Evolutionary conservation across 1,284 basidiomycete species (phyloP).

Genomic region (Ganoderma sinense): DNA sequence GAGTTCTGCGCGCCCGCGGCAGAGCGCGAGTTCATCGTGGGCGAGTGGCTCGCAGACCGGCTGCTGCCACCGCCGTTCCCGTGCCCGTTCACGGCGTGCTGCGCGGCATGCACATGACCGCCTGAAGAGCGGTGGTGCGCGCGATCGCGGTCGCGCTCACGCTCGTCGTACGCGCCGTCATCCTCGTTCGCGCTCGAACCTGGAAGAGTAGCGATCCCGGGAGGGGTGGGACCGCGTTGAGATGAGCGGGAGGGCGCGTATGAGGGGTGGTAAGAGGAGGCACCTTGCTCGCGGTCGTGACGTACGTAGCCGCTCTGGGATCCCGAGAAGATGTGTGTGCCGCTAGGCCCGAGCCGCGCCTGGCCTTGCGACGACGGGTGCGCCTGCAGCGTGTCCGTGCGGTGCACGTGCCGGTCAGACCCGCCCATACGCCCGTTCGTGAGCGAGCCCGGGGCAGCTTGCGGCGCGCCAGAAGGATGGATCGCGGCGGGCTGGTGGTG

Average conservation of each 20-base stretch:
- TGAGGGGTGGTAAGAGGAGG: slow-evolving; percentile 23
- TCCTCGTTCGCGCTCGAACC: slow-evolving; percentile 34
- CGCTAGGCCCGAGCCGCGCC: slow-evolving; percentile 25
- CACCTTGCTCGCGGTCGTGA: slow-evolving; percentile 24
- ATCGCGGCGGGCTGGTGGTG: slow-evolving; percentile 36
- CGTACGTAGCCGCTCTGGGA: slow-evolving; percentile 25
- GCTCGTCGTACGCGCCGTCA: slow-evolving; percentile 26
- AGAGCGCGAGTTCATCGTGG: slow-evolving; percentile 17
- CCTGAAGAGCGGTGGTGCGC: neutral
- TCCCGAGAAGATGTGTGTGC: slow-evolving; percentile 31
- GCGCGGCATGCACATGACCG: slow-evolving; percentile 2
- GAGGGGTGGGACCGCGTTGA: slow-evolving; percentile 37
- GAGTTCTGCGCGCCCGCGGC: slow-evolving; percentile 5
- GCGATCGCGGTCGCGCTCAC: slow-evolving; percentile 16
- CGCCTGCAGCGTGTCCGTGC: slow-evolving; percentile 41
- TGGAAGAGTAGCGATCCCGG: slow-evolving; percentile 40
- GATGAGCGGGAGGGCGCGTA: slow-evolving; percentile 22
- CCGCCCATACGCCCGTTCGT: slow-evolving; percentile 30
- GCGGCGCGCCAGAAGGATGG: slow-evolving; percentile 38
- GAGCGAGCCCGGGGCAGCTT: slow-evolving; percentile 29
- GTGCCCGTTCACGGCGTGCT: slow-evolving; percentile 21
- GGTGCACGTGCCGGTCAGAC: slow-evolving; percentile 30
- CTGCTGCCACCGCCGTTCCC: slow-evolving; percentile 29
- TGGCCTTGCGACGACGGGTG: slow-evolving; percentile 29
- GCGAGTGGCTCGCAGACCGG: slow-evolving; percentile 30